Evolutionary conservation across 2,329 filamentous ascomycete genomes (phyloP).

Genomic region (Phialemonium atrogriseum): DNA sequence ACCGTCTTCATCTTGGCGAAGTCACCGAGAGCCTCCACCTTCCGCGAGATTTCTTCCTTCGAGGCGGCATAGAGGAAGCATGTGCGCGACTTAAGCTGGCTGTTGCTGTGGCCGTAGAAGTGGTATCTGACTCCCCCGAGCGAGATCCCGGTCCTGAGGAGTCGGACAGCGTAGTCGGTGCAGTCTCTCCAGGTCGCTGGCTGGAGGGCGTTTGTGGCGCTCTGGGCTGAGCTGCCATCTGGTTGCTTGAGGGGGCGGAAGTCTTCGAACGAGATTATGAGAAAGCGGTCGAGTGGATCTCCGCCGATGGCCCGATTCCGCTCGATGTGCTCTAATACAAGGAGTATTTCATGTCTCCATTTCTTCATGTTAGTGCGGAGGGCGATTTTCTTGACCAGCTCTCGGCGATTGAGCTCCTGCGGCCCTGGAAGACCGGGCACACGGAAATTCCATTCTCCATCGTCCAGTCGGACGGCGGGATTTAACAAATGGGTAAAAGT

Average conservation of each 20-base stretch:
- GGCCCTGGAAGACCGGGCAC: conserved; percentile 16
- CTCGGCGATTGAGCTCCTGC: conserved; percentile 8
- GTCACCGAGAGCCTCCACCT: conserved; percentile 28
- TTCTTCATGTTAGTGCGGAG: conserved; percentile 13
- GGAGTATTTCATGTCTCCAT: conserved; percentile 17
- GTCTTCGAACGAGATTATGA: conserved; percentile 25
- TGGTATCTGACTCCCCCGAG: conserved; percentile 27
- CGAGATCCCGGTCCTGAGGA: conserved; percentile 23
- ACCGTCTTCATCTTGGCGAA: conserved; percentile 32
- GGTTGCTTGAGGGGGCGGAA: conserved; percentile 17
- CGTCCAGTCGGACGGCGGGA: conserved; percentile 16
- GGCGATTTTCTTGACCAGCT: conserved; percentile 20
- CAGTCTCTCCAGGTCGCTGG: conserved; percentile 23
- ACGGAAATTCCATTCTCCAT: conserved; percentile 17
- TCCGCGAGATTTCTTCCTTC: conserved; percentile 21
- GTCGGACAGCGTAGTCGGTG: conserved; percentile 23
- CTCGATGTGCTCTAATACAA: no score
- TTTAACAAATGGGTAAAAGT: no score
- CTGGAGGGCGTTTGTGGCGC: conserved; percentile 8
- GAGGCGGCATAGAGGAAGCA: conserved; percentile 28
- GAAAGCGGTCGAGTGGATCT: conserved; percentile 20
- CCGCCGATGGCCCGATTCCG: conserved; percentile 23
- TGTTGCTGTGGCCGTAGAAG: conserved; percentile 35
- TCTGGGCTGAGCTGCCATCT: conserved; percentile 5
- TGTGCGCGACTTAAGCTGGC: conserved; percentile 31